Evolutionary conservation across 139 green algal species (phyloP).

Genomic region (Deuterostichococcus epilithicus): DNA sequence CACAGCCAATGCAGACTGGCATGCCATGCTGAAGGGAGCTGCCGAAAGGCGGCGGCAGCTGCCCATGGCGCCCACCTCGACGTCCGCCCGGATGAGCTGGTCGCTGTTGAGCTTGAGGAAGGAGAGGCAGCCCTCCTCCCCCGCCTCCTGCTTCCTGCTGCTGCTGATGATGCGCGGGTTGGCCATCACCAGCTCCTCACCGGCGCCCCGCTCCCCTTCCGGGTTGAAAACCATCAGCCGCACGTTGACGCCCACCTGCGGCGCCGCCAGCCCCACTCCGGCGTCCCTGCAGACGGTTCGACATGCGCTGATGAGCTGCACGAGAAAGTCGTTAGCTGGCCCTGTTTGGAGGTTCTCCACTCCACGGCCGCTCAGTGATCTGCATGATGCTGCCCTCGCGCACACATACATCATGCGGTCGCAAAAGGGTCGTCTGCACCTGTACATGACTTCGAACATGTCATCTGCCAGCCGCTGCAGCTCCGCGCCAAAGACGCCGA

Average conservation of each 20-base stretch:
- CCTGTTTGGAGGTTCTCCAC: too few relatives aligned
- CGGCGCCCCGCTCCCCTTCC: slow-evolving; percentile 40
- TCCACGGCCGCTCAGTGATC: too few relatives aligned
- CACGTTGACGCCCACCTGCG: slow-evolving; percentile 95
- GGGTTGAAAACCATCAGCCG: slow-evolving; percentile 98
- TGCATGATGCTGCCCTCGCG: too few relatives aligned
- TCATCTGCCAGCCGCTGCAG: slow-evolving; percentile 74
- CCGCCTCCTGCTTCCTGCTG: slow-evolving; percentile 44
- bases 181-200: slow-evolving; percentile 84
- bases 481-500: slow-evolving; percentile 74
- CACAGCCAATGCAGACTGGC: not conserved
- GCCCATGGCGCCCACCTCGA: slow-evolving; percentile 50
- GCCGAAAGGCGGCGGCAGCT: not conserved
- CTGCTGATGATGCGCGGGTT: slow-evolving; percentile 85
- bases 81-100: slow-evolving; percentile 56
- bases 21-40: not conserved
- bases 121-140: slow-evolving; percentile 85
- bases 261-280: slow-evolving; percentile 94
- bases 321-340: too few relatives aligned
- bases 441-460: slow-evolving; percentile 97
- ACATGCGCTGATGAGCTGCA: not conserved
- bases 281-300: slow-evolving; percentile 70
- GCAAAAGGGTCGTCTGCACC: slow-evolving; percentile 24
- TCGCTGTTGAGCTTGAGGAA: slow-evolving; percentile 49
- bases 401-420: not conserved